A percentile compares a stretch with the other conserved stretches of the same genome.
Conservation (phyloP, 805 yeast genomes). For the Candida tallmaniae region DNA sequence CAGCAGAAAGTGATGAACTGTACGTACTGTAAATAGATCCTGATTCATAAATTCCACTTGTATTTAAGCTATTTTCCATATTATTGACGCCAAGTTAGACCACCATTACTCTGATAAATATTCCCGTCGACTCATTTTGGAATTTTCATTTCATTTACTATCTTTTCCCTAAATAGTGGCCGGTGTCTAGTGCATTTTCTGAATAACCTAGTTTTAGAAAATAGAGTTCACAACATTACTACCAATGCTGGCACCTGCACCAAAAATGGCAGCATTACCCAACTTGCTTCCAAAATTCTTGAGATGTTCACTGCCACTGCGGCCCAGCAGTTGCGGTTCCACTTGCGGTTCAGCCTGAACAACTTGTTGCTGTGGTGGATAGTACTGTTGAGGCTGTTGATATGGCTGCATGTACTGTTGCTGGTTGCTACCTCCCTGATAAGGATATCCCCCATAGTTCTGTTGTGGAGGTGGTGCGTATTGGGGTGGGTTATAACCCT, state of each 20-base stretch:
- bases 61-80: no score
- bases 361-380: slow-evolving; percentile 15
- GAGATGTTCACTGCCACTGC: slow-evolving; percentile 29
- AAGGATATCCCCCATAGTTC: slow-evolving; percentile 1
- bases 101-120: background rate
- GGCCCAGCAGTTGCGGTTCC: slow-evolving; percentile 19
- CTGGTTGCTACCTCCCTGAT: slow-evolving; percentile 12
- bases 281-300: slow-evolving; percentile 73
- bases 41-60: no score
- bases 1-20: slow-evolving; percentile 47
- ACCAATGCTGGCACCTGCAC: slow-evolving; percentile 96
- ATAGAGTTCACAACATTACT: slow-evolving; percentile 73
- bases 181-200: no score
- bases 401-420: slow-evolving; percentile 10
- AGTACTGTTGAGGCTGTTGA: slow-evolving; percentile 4
- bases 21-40: slow-evolving; percentile 1
- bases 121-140: no score
- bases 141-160: no score
- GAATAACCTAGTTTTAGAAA: no score
- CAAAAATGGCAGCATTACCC: slow-evolving; percentile 91
- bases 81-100: no score
- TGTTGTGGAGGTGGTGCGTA: slow-evolving; percentile 4
- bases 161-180: no score
- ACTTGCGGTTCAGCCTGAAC: slow-evolving; percentile 16
- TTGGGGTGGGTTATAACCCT: slow-evolving; percentile 17